Evolutionary conservation across 768 basidiomycete species (phyloP).

Genomic region (Pisolithus orientalis): DNA sequence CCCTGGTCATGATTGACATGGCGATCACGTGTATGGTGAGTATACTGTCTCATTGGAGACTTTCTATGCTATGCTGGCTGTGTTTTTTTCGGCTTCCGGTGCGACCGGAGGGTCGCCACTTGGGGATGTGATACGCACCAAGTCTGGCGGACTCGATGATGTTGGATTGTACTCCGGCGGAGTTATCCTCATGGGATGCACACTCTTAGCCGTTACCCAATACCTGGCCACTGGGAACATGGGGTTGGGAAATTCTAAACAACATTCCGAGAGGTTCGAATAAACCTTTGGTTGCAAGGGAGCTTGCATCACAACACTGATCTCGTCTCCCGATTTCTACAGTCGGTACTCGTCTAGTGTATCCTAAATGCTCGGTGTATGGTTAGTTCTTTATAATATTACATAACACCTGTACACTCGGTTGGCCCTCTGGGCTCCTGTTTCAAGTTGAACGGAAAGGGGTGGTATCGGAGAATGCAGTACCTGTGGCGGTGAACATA

Average conservation of each 20-base stretch:
- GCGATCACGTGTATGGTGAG: slow-evolving; percentile 2
- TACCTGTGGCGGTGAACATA: not conserved
- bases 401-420: too few species aligned
- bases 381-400: too few species aligned
- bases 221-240: slow-evolving; percentile 4
- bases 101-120: slow-evolving; percentile 1
- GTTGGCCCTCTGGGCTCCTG: not conserved
- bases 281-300: too few species aligned
- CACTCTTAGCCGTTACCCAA: slow-evolving; percentile 1
- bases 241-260: slow-evolving; percentile 7
- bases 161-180: slow-evolving; percentile 3
- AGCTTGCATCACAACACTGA: not conserved
- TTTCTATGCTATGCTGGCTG: not conserved
- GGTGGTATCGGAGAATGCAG: not conserved
- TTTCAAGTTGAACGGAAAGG: not conserved
- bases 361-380: too few species aligned
- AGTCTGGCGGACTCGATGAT: slow-evolving; percentile 1
- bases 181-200: slow-evolving; percentile 2
- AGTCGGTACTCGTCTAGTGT: too few species aligned
- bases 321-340: not conserved
- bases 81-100: not conserved
- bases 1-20: slow-evolving; percentile 2
- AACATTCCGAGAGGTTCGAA: not conserved
- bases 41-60: not conserved
- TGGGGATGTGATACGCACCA: not conserved